Conservation (phyloP, 345 rosid species). For the Gossypium longicalyx region DNA sequence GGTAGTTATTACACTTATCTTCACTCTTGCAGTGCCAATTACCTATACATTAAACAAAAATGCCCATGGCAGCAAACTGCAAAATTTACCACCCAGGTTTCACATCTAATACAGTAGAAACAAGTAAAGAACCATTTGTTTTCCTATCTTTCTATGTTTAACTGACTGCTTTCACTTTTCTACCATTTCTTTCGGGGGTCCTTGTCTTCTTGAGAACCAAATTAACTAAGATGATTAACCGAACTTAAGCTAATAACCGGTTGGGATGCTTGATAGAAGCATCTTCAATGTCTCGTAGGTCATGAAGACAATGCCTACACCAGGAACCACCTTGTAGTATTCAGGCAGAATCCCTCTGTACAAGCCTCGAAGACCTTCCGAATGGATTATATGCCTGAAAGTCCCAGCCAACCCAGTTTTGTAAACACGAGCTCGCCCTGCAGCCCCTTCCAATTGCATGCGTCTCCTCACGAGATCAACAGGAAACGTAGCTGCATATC, state of each 20-base stretch:
- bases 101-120: conserved; percentile 2
- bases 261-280: conserved; percentile 40
- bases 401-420: conserved; percentile 68
- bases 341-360: conserved; percentile 96
- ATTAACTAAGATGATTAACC: not conserved
- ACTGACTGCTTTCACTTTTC: not conserved
- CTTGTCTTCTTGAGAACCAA: not conserved
- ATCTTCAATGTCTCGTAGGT: conserved; percentile 66
- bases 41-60: conserved; percentile 34
- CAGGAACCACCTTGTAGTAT: conserved; percentile 92
- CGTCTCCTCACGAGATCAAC: conserved; percentile 94
- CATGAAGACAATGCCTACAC: conserved; percentile 92
- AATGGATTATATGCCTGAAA: conserved; percentile 63
- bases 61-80: conserved; percentile 32
- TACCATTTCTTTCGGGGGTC: not conserved
- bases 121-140: conserved; percentile 3
- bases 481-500: conserved; percentile 76
- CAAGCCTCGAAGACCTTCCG: conserved; percentile 78
- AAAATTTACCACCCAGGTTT: conserved; percentile 46
- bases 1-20: not conserved
- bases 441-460: conserved; percentile 95
- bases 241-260: conserved; percentile 23
- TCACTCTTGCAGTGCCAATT: conserved; percentile 11
- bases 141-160: not conserved
- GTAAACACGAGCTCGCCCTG: conserved; percentile 81